Evolutionary conservation across 208 protist species (phyloP).

Genomic region (Novymonas esmeraldas): DNA sequence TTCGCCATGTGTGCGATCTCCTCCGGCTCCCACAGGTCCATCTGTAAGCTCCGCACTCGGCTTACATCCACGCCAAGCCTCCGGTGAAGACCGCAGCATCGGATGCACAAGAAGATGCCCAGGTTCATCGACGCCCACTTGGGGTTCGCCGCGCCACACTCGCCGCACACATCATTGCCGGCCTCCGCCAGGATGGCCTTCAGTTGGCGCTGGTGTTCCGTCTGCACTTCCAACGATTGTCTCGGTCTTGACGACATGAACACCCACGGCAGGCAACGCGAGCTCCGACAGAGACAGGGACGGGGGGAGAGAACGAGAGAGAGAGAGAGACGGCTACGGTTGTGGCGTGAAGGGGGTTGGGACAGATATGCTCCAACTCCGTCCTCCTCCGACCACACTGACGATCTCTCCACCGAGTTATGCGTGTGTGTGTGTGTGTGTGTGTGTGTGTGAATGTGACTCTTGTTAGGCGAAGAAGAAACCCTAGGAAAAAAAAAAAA

Average conservation of each 20-base stretch:
- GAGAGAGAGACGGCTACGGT: not conserved
- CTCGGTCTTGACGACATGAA: constrained; percentile 44
- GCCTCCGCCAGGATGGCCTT: constrained; percentile 41
- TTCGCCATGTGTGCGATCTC: constrained; percentile 70
- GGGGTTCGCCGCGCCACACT: constrained; percentile 71
- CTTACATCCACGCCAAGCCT: constrained; percentile 91
- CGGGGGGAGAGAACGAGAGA: not conserved
- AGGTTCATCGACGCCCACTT: constrained; percentile 82
- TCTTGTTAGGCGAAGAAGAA: too few relatives aligned
- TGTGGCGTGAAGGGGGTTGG: not conserved
- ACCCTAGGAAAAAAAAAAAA: too few relatives aligned
- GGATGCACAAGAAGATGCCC: constrained; percentile 90
- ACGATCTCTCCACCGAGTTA: not conserved
- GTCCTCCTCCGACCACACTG: too few relatives aligned
- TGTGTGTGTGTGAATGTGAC: not conserved
- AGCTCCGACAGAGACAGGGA: too few relatives aligned
- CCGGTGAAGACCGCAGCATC: constrained; percentile 91
- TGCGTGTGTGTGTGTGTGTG: not conserved
- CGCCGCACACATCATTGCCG: constrained; percentile 75
- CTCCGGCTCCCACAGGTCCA: constrained; percentile 80
- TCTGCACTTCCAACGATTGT: constrained; percentile 53
- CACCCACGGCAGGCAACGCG: not conserved
- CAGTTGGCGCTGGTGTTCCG: constrained; percentile 34
- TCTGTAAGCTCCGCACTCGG: constrained; percentile 86
- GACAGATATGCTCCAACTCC: too few relatives aligned